Evolutionary conservation across 1,284 basidiomycete genomes (phyloP).

Genomic region (Tylopilus sp.): DNA sequence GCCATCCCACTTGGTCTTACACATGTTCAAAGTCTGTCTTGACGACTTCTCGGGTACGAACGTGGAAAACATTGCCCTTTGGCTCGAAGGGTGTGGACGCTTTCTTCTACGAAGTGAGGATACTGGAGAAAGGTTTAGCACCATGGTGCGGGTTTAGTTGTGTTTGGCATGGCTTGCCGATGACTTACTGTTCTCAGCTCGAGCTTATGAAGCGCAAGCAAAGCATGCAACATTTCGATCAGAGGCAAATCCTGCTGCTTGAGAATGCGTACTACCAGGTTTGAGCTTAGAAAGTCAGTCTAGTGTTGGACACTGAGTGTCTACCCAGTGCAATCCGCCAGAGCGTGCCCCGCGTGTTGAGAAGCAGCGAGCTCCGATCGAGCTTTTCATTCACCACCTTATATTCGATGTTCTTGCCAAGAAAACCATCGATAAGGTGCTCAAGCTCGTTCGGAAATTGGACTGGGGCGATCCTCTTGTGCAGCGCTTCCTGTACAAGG

Average conservation of each 20-base stretch:
- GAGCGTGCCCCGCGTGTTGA: slow-evolving; percentile 82
- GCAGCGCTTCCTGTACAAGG: slow-evolving; percentile 57
- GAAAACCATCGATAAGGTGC: slow-evolving; percentile 88
- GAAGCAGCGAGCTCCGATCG: slow-evolving; percentile 83
- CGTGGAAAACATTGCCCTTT: slow-evolving; percentile 87
- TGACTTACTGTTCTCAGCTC: slow-evolving; percentile 47
- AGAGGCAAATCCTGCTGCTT: slow-evolving; percentile 81
- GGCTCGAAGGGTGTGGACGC: slow-evolving; percentile 92
- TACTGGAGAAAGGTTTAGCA: slow-evolving; percentile 78
- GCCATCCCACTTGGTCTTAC: slow-evolving; percentile 86
- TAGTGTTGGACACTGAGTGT: slow-evolving; percentile 10
- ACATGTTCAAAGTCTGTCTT: slow-evolving; percentile 94
- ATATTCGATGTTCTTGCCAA: slow-evolving; percentile 88
- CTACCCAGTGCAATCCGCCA: slow-evolving; percentile 86
- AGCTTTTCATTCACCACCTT: slow-evolving; percentile 90
- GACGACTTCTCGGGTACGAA: slow-evolving; percentile 93
- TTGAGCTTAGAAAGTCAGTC: slow-evolving; percentile 12
- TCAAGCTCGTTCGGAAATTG: slow-evolving; percentile 87
- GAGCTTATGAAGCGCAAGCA: slow-evolving; percentile 95
- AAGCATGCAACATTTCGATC: slow-evolving; percentile 86
- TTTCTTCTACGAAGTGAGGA: slow-evolving; percentile 87
- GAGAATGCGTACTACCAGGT: slow-evolving; percentile 99
- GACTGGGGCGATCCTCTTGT: slow-evolving; percentile 84
- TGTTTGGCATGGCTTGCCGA: not conserved
- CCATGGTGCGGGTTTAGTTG: slow-evolving; percentile 53